Conservation (phyloP, 2,329 filamentous ascomycete genomes). For the Aspergillus latus region DNA sequence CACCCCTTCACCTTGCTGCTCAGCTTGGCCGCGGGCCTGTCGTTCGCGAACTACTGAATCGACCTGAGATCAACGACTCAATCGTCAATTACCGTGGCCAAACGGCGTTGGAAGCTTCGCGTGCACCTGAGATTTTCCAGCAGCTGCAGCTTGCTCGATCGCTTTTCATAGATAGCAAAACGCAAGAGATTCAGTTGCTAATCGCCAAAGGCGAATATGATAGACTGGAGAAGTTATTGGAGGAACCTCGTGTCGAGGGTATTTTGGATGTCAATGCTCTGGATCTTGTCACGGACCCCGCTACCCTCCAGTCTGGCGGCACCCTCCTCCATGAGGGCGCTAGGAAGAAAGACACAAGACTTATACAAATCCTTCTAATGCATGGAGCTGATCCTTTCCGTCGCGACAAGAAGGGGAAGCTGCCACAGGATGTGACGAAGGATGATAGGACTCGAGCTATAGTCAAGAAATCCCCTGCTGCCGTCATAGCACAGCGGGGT, state of each 20-base stretch:
- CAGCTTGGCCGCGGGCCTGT: conserved; percentile 75
- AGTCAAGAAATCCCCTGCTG: conserved; percentile 90
- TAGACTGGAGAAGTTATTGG: conserved; percentile 72
- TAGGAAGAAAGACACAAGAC: conserved; percentile 76
- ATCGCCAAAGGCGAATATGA: conserved; percentile 74
- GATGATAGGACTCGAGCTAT: conserved; percentile 87
- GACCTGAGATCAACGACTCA: conserved; percentile 82
- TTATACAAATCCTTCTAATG: conserved; percentile 86
- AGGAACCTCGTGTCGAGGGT: conserved; percentile 81
- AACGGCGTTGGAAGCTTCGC: conserved; percentile 81
- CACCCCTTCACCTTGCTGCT: conserved; percentile 84
- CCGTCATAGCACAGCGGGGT: conserved; percentile 87
- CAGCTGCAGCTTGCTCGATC: conserved; percentile 87
- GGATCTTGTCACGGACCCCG: conserved; percentile 79
- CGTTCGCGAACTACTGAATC: conserved; percentile 79
- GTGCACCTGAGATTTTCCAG: conserved; percentile 93
- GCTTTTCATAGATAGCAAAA: conserved; percentile 82
- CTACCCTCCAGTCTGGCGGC: conserved; percentile 78
- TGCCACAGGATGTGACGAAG: conserved; percentile 94
- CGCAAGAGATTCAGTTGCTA: conserved; percentile 78
- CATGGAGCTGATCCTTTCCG: conserved; percentile 96
- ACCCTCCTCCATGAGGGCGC: conserved; percentile 93
- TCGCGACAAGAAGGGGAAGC: conserved; percentile 88
- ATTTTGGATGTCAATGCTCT: conserved; percentile 89
- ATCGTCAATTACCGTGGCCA: conserved; percentile 81